These are phyloP conservation scores for Colletotrichum simmondsii DNA, from an alignment of 2,329 filamentous ascomycete genomes.

Conservation along the genomic window DNA sequence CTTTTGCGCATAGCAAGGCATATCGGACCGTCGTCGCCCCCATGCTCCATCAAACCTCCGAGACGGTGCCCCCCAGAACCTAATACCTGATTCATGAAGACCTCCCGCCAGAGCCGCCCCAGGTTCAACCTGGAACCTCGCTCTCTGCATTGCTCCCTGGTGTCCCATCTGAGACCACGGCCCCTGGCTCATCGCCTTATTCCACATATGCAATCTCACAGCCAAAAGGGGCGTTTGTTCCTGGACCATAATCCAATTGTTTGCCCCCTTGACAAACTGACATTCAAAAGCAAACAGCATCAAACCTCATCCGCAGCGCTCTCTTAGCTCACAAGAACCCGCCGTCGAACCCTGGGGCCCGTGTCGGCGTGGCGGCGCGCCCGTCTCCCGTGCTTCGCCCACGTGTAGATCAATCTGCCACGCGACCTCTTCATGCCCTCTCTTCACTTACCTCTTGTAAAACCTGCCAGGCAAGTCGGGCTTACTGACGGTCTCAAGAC, in stretches of 20 bases:
- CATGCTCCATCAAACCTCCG: background rate
- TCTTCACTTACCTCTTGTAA: background rate
- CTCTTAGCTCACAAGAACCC: background rate
- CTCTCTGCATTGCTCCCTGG: background rate
- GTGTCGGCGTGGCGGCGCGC: background rate
- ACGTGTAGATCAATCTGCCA: conserved; percentile 2
- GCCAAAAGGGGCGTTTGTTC: background rate
- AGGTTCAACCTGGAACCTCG: background rate
- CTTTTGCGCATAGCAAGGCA: background rate
- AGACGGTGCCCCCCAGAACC: background rate
- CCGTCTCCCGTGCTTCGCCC: background rate
- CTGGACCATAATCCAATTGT: background rate
- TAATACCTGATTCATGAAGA: conserved; percentile 23
- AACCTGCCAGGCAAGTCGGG: background rate
- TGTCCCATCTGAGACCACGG: background rate
- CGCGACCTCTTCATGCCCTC: background rate
- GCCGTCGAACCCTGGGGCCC: background rate
- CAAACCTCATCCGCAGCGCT: background rate
- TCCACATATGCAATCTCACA: background rate
- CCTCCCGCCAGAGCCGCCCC: conserved; percentile 6
- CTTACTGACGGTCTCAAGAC: background rate
- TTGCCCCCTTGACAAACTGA: background rate
- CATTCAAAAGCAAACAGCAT: background rate
- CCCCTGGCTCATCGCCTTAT: background rate
- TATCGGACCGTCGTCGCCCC: conserved; percentile 7